Evolutionary conservation across 208 protist genomes (phyloP).

Genomic region (Leishmania guyanensis): DNA sequence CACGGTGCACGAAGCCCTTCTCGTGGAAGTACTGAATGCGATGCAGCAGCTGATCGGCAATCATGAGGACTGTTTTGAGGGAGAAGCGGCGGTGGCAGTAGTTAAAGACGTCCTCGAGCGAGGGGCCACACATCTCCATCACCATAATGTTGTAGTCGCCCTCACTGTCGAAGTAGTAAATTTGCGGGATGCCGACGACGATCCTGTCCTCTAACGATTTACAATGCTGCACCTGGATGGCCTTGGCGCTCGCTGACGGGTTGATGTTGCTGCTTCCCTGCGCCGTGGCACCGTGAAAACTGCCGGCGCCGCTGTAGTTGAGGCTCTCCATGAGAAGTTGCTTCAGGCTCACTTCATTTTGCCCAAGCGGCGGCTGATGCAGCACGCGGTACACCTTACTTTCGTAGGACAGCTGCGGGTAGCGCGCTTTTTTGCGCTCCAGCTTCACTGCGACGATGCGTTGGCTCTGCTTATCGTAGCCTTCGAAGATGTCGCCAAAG

Average conservation of each 20-base stretch:
- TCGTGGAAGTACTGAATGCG: slow-evolving; percentile 88
- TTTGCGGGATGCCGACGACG: slow-evolving; percentile 93
- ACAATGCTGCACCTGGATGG: background rate
- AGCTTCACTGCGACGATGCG: slow-evolving; percentile 81
- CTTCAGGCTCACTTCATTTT: slow-evolving; percentile 37
- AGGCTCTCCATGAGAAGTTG: slow-evolving; percentile 17
- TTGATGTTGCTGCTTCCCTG: slow-evolving; percentile 1
- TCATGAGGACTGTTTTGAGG: slow-evolving; percentile 99
- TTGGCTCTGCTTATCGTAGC: slow-evolving; percentile 59
- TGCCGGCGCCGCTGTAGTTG: slow-evolving; percentile 10
- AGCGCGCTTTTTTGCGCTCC: slow-evolving; percentile 85
- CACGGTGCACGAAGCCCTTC: slow-evolving; percentile 84
- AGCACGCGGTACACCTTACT: slow-evolving; percentile 87
- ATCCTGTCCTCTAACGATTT: slow-evolving; percentile 20
- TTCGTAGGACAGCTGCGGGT: slow-evolving; percentile 98
- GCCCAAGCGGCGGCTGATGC: background rate
- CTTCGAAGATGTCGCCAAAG: slow-evolving; percentile 99
- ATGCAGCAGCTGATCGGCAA: slow-evolving; percentile 98
- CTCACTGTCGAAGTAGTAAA: slow-evolving; percentile 96
- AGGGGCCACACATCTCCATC: slow-evolving; percentile 92
- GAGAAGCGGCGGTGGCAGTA: slow-evolving; percentile 95
- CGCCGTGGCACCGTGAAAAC: slow-evolving; percentile 3
- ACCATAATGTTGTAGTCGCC: slow-evolving; percentile 97
- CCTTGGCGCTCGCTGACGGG: background rate
- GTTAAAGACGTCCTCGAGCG: slow-evolving; percentile 90